Base-by-base conservation (phyloP, 2,329 filamentous ascomycete genomes). In the Colletotrichum siamense region DNA sequence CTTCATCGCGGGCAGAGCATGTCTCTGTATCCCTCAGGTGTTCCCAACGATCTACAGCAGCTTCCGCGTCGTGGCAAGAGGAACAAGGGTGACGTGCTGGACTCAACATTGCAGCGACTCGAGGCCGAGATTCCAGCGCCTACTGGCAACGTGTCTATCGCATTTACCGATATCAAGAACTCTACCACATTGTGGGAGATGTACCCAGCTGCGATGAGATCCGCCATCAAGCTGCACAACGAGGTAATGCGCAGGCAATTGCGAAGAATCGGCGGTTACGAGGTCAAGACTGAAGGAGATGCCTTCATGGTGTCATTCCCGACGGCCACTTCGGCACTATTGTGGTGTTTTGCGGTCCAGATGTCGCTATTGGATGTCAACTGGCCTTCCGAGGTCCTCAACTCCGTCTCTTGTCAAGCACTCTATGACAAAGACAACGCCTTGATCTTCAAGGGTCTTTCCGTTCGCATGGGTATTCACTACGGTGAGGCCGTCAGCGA, bases 241-340 rank as follows among this genome's bases (percentile, higher is more conserved):
- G 96, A 98, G 81, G 92, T 98, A 62, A 98, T 99, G 94, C 94
- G 97, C 79, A 92, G 97, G 72, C 96, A 99, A 83, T 88, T 99
- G 79, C 93, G 97, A 67, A 94, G 96, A 78, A 98, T 98, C 80
- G 97, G 97, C 82, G 97, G 97, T 2, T 99, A 98, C 82, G 97
- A 99, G 86, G 97, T 99, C 85, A 99, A 99, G 89, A 99, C 97
- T 22, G 97, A 99, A 95, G 97, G 97, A 79, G 97, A 99, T 86
- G 97, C 97, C 10, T 99, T 99, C 82, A 99, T 99, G 96, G 97
- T 99, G 36, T 98, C 96, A 12, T 99, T 99, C 85, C 95, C 96
- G 3, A 99, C 97, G 1, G 96, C 97, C 4, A 99, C 97, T 2
- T 97, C 96, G 10, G 97, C 97, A 7, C 87, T 99, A 65, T 90